Percentiles rank a stretch among this genome's conserved stretches.
Conservation (phyloP, 2,329 filamentous ascomycete species). For the Lomentospora prolificans region DNA sequence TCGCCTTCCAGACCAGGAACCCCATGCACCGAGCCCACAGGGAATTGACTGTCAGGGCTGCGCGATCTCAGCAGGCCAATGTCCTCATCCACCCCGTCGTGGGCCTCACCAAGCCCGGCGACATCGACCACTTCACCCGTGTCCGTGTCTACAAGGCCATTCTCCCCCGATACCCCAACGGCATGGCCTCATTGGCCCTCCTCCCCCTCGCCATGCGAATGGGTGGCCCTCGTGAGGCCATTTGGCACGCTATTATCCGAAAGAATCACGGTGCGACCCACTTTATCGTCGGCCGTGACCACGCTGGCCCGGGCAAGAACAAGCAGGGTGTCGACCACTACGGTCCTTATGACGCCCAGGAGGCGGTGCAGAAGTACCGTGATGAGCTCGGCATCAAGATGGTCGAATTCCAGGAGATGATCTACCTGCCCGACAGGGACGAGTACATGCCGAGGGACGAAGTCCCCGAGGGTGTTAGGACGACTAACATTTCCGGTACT, state of each 20-base stretch:
- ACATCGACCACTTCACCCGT: constrained; percentile 99
- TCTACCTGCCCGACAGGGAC: constrained; percentile 92
- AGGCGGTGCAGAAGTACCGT: constrained; percentile 92
- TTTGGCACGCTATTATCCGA: constrained; percentile 99
- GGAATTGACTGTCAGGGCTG: constrained; percentile 93
- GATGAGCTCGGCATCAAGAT: constrained; percentile 97
- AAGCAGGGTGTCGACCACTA: constrained; percentile 96
- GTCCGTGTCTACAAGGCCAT: constrained; percentile 98
- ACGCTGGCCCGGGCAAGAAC: constrained; percentile 97
- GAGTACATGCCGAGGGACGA: constrained; percentile 93
- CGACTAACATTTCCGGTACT: constrained; percentile 76
- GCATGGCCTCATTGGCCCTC: constrained; percentile 94
- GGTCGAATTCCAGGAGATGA: constrained; percentile 99
- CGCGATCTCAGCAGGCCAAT: constrained; percentile 91
- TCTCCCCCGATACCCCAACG: constrained; percentile 93
- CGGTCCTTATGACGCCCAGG: constrained; percentile 93
- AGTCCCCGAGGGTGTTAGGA: constrained; percentile 73
- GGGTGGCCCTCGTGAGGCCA: constrained; percentile 94
- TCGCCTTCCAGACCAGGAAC: constrained; percentile 98
- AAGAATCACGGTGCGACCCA: constrained; percentile 99
- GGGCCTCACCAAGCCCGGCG: constrained; percentile 95
- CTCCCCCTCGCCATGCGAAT: constrained; percentile 97
- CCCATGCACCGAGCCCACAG: constrained; percentile 98
- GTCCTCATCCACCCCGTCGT: constrained; percentile 98
- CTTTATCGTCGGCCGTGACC: constrained; percentile 98